These are phyloP conservation scores for Chlamydomonas eustigma DNA, from an alignment of 139 green algal species.

Conservation along the genomic window DNA sequence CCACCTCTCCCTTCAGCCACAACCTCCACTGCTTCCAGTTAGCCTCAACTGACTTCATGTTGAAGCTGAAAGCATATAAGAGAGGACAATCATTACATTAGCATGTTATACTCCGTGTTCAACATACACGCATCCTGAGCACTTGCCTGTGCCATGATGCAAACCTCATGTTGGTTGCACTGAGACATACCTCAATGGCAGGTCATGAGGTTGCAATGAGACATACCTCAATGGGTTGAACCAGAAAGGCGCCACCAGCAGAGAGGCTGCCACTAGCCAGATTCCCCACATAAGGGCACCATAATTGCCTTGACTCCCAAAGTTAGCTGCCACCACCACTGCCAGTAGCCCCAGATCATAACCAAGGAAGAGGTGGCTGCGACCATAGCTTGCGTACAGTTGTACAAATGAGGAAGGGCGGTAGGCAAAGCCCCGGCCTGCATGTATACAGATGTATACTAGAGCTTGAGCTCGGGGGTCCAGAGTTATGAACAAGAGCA, in stretches of 20 bases:
- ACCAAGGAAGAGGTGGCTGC: constrained; percentile 34
- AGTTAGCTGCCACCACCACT: background rate
- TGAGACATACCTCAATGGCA: no score
- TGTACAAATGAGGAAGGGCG: constrained; percentile 31
- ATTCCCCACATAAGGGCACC: constrained; percentile 30
- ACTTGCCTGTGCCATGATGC: no score
- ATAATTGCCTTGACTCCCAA: constrained; percentile 18
- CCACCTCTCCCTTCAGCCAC: background rate
- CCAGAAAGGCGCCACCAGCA: constrained; percentile 40
- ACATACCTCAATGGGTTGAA: constrained; percentile 43
- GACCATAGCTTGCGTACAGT: constrained; percentile 27
- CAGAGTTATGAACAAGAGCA: no score
- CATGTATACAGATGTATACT: background rate
- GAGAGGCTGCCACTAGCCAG: constrained; percentile 31
- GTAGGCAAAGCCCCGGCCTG: constrained; percentile 43
- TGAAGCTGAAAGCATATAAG: no score
- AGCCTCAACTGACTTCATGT: background rate
- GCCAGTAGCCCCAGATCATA: constrained; percentile 32
- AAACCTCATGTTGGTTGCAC: no score
- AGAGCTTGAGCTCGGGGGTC: no score
- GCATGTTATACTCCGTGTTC: no score
- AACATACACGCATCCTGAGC: no score
- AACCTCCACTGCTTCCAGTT: background rate
- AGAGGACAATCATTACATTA: no score
- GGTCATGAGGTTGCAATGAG: no score